phyloP scores from a whole-genome alignment of 192 early-diverging fungal genomes.

The Backusella macrospora region DNA sequence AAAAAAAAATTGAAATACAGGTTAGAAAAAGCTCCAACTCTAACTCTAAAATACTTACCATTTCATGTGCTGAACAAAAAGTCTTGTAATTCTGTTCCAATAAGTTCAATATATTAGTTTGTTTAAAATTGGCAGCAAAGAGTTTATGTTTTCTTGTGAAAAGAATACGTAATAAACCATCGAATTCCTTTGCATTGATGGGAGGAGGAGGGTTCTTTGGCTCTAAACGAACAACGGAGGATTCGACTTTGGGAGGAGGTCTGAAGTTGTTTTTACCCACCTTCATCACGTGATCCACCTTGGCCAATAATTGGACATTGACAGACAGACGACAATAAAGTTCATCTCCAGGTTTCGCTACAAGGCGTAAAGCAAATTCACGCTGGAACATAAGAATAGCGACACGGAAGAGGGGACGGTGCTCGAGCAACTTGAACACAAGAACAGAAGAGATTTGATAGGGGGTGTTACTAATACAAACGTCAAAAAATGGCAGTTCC shows the following conservation, averaged over 20 bases:
- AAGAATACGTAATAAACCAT: constrained; percentile 91
- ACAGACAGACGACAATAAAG: constrained; percentile 92
- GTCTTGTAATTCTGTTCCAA: constrained; percentile 97
- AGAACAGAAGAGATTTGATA: constrained; percentile 97
- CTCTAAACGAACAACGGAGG: constrained; percentile 93
- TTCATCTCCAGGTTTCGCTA: constrained; percentile 92
- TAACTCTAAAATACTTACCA: constrained; percentile 40
- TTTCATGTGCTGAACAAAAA: constrained; percentile 78
- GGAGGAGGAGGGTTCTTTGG: constrained; percentile 93
- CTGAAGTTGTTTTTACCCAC: constrained; percentile 98
- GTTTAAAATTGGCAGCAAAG: constrained; percentile 88
- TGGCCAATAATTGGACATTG: constrained; percentile 92
- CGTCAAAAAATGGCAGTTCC: constrained; percentile 96
- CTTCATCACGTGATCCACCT: constrained; percentile 97
- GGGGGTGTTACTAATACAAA: constrained; percentile 98
- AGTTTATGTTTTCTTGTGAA: constrained; percentile 94
- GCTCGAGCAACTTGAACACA: constrained; percentile 93
- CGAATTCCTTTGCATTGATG: constrained; percentile 94
- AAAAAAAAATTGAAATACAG: neutral
- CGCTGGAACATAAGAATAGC: constrained; percentile 99
- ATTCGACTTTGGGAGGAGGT: constrained; percentile 96
- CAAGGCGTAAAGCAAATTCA: constrained; percentile 94
- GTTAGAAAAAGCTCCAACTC: neutral
- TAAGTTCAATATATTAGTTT: constrained; percentile 82
- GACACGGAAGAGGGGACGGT: constrained; percentile 84